Evolutionary conservation across 2,329 filamentous ascomycete species (phyloP), one percentile per base, ranked within the genome.

Genomic region (Keithomyces neogunnii): DNA sequence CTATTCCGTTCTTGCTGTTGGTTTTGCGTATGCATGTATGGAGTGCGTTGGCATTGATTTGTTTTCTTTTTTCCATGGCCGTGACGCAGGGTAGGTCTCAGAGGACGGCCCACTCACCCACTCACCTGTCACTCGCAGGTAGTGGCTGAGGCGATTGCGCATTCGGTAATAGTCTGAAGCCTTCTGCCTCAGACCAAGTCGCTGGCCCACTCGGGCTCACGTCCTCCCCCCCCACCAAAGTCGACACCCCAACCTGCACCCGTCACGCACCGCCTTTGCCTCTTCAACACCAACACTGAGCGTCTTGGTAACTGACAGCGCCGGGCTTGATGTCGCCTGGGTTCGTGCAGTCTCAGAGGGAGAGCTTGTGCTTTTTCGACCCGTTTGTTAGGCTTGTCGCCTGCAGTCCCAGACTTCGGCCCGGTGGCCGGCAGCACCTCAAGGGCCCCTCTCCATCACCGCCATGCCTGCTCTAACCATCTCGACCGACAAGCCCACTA

Each of bases 391-490:
- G 19, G 19, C 19, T 19, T 19, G 19, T 19, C 19, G 19, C 19
- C 19, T 19, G 19, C n/a, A n/a, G 7, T 26, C n/a, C 9, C n/a
- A 40, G 26, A 26, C 38, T 19, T 11, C 6, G 13, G 5, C n/a
- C 36, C 33, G 10, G 10, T n/a, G 13, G 11, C 11, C 19, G 5
- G 36, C 36, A n/a, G 8, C 8, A 39, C 5, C 36, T 39, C 36
- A 30, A 46, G 28, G 45, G 5, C 1, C 7, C 44, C 31, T 4
- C 3, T 13, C 13, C 13, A 8, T 30, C 30, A 28, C 39, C 53
- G 53, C 50, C 51, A 66, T 65, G 65, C 64, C 64, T 32, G 63
- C 63, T 47, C 60, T 66, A 53, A 67, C 63, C 45, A 61, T 66
- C 46, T 58, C 61, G 33, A 64, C 63, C 44, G 59, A 62, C 54